These are phyloP conservation scores for Crepidotus sp. DNA, from an alignment of 1,284 basidiomycete species.

Conservation along the genomic window DNA sequence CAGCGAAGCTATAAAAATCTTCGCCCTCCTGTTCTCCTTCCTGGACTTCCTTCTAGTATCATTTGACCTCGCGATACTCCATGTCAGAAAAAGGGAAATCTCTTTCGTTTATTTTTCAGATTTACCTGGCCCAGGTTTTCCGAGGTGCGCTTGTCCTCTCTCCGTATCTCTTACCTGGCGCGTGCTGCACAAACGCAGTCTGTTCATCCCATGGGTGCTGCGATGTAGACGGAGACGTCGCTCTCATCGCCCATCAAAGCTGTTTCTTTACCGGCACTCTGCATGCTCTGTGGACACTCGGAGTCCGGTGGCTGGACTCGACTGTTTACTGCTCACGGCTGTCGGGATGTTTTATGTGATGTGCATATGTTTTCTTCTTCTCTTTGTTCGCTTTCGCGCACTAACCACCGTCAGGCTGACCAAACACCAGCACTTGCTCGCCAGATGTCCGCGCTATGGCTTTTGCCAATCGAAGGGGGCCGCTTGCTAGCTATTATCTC, in stretches of 20 bases:
- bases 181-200: too few relatives aligned
- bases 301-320: slow-evolving; percentile 76
- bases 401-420: slow-evolving; percentile 40
- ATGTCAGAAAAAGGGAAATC: too few relatives aligned
- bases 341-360: slow-evolving; percentile 62
- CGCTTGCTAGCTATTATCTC: slow-evolving; percentile 43
- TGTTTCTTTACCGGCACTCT: slow-evolving; percentile 41
- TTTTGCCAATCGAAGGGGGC: slow-evolving; percentile 64
- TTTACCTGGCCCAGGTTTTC: too few relatives aligned
- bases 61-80: too few relatives aligned
- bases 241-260: slow-evolving; percentile 34
- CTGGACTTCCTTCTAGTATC: too few relatives aligned
- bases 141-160: too few relatives aligned
- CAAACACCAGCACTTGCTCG: slow-evolving; percentile 48
- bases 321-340: slow-evolving; percentile 50
- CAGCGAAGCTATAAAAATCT: too few relatives aligned
- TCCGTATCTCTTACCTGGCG: too few relatives aligned
- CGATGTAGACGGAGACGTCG: slow-evolving; percentile 54
- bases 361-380: slow-evolving; percentile 32
- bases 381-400: neutral
- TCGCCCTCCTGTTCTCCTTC: too few relatives aligned
- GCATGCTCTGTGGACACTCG: slow-evolving; percentile 52
- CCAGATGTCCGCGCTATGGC: slow-evolving; percentile 54
- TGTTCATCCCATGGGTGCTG: slow-evolving; percentile 69
- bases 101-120: too few relatives aligned